Evolutionary conservation across 1,284 basidiomycete species (phyloP).

Genomic region (Malassezia sp.): DNA sequence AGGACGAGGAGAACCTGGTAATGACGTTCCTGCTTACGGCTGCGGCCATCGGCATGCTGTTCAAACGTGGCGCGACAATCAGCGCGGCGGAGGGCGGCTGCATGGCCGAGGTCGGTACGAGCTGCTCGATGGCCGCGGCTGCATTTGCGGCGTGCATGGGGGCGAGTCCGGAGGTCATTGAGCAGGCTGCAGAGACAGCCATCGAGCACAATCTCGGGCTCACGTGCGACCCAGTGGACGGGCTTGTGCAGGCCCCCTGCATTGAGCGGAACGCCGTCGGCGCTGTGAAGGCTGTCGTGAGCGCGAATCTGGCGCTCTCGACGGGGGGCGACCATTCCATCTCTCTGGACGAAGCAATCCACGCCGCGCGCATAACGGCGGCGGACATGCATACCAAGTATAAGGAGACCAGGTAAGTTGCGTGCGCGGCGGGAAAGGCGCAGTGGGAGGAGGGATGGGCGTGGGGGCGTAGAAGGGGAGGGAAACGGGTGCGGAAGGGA

Average conservation of each 20-base stretch:
- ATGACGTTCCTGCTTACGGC: slow-evolving; percentile 76
- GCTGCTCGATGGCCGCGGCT: slow-evolving; percentile 80
- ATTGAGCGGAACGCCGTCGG: slow-evolving; percentile 73
- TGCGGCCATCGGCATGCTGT: slow-evolving; percentile 81
- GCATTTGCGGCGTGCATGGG: slow-evolving; percentile 71
- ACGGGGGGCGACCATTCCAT: slow-evolving; percentile 68
- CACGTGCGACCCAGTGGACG: slow-evolving; percentile 47
- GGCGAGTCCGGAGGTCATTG: slow-evolving; percentile 47
- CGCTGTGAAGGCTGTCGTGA: slow-evolving; percentile 52
- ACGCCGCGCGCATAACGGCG: slow-evolving; percentile 86
- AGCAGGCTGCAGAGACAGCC: slow-evolving; percentile 83
- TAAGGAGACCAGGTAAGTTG: slow-evolving; percentile 27
- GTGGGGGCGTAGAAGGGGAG: too few species aligned
- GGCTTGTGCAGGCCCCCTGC: slow-evolving; percentile 80
- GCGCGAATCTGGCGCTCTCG: slow-evolving; percentile 82
- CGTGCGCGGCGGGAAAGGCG: too few species aligned
- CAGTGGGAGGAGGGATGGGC: too few species aligned
- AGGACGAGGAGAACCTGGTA: slow-evolving; percentile 73
- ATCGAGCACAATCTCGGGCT: slow-evolving; percentile 52
- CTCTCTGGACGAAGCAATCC: slow-evolving; percentile 85
- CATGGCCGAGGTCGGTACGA: slow-evolving; percentile 54
- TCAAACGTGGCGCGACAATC: slow-evolving; percentile 91
- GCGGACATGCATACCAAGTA: slow-evolving; percentile 50
- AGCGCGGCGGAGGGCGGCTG: slow-evolving; percentile 67
- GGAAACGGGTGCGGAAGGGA: neutral